Evolutionary conservation across 2,329 filamentous ascomycete genomes (phyloP), one percentile per base, ranked within the genome.

Genomic region (Didymella exigua): DNA sequence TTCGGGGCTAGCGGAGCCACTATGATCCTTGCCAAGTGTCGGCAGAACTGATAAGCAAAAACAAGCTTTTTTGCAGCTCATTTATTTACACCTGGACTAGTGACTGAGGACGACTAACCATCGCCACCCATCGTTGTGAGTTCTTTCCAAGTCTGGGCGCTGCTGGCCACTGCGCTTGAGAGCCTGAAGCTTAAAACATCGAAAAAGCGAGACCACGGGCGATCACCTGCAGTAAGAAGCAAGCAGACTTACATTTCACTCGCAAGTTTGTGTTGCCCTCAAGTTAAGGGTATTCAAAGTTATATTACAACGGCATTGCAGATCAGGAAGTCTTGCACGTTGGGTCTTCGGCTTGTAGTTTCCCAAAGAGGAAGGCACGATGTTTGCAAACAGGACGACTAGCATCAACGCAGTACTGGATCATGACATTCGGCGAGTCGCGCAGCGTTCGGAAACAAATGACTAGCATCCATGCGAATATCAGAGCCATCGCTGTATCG

Each of bases 21-120:
- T n/a, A 16, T 4, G 18, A 48, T 33, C 53, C 47, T 43, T 48
- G 53, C 48, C 53, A 56, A 51, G 53, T 44, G 48, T 10, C 31
- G 47, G 16, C 31, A 6, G 16, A 19, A 33, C 42, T 48, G 53
- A 56, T 56, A 56, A 56, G 53, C 53, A 47, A 33, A 21, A 21
- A 51, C 47, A 56, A 56, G 53, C 53, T 51, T 51, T 29, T 51
- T 18, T 47, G 41, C 36, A 40, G 23, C 31, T 47, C 31, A 44
- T 42, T n/a, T 47, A 42, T 45, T 34, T 11, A 21, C 5, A 34
- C 10, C 8, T 21, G 14, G 10, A 16, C 38, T 18, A 41, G 24
- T 18, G 8, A 4, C 6, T 4, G 6, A 13, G 10, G 4, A 19
- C 18, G 21, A 4, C 16, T 21, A 21, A 16, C 16, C 2, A 5